Evolutionary conservation across 495 filamentous ascomycete species (phyloP), one percentile per base, ranked within the genome.

Genomic region (Penicillium alfredii): DNA sequence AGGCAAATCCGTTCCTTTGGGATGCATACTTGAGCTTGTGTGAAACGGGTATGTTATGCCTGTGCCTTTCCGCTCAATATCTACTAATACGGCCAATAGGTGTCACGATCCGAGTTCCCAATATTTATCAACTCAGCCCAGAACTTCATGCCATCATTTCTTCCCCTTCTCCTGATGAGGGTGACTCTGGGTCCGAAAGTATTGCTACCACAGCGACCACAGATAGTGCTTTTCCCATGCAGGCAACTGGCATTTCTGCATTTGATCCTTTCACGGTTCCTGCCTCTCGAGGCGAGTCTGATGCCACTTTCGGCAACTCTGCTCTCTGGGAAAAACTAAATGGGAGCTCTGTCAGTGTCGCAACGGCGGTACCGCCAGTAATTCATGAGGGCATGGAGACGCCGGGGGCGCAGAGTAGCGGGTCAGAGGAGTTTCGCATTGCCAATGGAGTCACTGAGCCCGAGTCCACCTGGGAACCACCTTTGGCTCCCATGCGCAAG

Each of bases 1-100:
- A 88, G 58, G 55, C 81, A 23, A 97, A 96, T 53, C 89, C 92
- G 0, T 94, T 97, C 62, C 89, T 94, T 77, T 97, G 93, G 92
- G 92, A 98, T 68, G 93, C 93, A 0, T 96, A 95, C 57, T 71
- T 80, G 12, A 80, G 73, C n/a, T 65, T 98, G 3, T 84, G 81
- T 40, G 75, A 82, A 42, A 71, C 76, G 19, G 81, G 81, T 82
- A 55, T 45, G 71, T 52, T 21, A 30, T 42, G 14, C 33, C 12
- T 31, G 44, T 37, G 3, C n/a, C 8, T 26, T 15, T 40, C 7
- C 21, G 19, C n/a, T 24, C 30, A 30, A 14, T 44, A 19, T 38
- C 45, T 38, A 49, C 56, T 63, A 49, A 60, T 47, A 8, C 23
- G 5, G 21, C 32, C n/a, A 61, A 61, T 73, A 87, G 87, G 86